Conservation (phyloP, 176 grass and related monocot genomes). For the Oryza longistaminata region DNA sequence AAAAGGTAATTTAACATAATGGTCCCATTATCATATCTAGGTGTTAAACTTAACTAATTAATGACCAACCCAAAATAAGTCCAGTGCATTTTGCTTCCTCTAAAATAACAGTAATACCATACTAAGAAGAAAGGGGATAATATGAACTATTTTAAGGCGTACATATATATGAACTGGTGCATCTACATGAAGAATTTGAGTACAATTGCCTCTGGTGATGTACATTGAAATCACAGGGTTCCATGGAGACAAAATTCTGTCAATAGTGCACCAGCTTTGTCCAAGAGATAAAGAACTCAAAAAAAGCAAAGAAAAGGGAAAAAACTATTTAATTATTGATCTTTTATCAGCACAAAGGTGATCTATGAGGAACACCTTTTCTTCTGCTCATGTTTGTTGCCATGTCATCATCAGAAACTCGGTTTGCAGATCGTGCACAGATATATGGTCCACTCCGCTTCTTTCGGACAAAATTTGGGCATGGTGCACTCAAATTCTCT, state of each 20-base stretch:
- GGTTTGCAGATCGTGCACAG: constrained; percentile 69
- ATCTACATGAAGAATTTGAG: constrained; percentile 56
- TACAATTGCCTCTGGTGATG: constrained; percentile 64
- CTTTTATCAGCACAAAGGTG: constrained; percentile 84
- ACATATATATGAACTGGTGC: constrained; percentile 62
- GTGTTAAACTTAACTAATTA: constrained; percentile 31
- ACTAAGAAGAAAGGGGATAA: constrained; percentile 20
- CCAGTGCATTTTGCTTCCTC: constrained; percentile 27
- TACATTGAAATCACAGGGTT: constrained; percentile 61
- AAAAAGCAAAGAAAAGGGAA: constrained; percentile 19
- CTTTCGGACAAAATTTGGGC: constrained; percentile 63
- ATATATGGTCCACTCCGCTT: constrained; percentile 70
- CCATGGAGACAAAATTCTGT: constrained; percentile 59
- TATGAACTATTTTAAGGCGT: constrained; percentile 48
- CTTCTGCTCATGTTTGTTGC: constrained; percentile 88
- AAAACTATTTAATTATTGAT: constrained; percentile 37
- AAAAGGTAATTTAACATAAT: constrained; percentile 24
- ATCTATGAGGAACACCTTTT: constrained; percentile 89
- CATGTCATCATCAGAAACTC: constrained; percentile 73
- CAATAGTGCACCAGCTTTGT: constrained; percentile 50
- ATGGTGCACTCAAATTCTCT: constrained; percentile 70
- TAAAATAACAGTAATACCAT: constrained; percentile 14
- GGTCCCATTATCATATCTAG: constrained; percentile 1
- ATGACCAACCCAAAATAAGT: constrained; percentile 15
- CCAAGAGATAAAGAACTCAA: constrained; percentile 45